phyloP scores from a whole-genome alignment of 2,329 filamentous ascomycete species.

The Exophiala alcalophila region DNA sequence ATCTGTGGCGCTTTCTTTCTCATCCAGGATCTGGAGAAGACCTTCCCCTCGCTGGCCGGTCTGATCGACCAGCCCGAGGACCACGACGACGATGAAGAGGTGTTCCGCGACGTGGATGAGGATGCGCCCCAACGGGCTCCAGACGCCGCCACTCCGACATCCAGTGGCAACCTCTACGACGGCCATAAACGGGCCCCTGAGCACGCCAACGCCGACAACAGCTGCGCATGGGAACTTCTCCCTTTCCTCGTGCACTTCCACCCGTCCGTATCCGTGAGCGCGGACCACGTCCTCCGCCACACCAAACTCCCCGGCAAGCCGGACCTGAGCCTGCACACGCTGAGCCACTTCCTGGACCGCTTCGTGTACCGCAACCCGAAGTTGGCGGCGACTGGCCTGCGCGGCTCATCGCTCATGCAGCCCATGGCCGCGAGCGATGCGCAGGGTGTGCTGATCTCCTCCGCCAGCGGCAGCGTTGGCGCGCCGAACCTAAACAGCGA shows the following conservation, averaged over 20 bases:
- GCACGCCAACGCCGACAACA: constrained; percentile 87
- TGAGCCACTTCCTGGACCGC: constrained; percentile 94
- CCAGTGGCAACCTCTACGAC: constrained; percentile 61
- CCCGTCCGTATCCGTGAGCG: constrained; percentile 84
- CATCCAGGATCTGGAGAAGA: constrained; percentile 72
- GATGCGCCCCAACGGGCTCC: constrained; percentile 32
- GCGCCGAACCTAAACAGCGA: constrained; percentile 71
- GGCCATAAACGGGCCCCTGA: constrained; percentile 87
- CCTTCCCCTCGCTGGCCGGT: constrained; percentile 75
- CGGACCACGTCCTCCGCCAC: constrained; percentile 65
- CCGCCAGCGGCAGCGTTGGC: constrained; percentile 58
- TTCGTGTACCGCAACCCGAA: constrained; percentile 98
- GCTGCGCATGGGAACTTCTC: constrained; percentile 85
- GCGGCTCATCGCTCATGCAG: constrained; percentile 94
- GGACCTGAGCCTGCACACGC: constrained; percentile 81
- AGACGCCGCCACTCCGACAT: constrained; percentile 29
- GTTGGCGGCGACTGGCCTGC: constrained; percentile 55
- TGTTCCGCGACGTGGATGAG: constrained; percentile 65
- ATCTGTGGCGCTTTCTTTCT: constrained; percentile 91
- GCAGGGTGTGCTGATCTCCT: constrained; percentile 60
- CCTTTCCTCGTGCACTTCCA: constrained; percentile 83
- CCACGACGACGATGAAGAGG: constrained; percentile 69
- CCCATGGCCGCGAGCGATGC: constrained; percentile 68
- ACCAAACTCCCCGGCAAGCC: constrained; percentile 78
- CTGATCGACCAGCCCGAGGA: constrained; percentile 79